Conservation (phyloP, 2,329 filamentous ascomycete genomes). For the Aspergillus alliaceus region DNA sequence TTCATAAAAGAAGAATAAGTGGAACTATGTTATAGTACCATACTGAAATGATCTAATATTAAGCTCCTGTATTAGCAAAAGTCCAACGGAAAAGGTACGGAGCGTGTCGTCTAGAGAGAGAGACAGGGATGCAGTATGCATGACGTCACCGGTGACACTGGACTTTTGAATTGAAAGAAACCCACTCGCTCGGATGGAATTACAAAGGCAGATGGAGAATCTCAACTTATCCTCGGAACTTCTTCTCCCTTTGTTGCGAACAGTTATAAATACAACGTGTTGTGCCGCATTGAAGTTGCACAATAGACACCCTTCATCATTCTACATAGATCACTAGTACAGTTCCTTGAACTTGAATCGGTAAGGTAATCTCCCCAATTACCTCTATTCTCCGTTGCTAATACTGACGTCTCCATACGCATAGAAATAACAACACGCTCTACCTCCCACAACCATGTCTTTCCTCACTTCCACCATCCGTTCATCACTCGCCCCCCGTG, state of each 20-base stretch:
- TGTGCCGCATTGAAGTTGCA: background rate
- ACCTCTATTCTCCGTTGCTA: background rate
- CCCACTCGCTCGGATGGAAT: background rate
- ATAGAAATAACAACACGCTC: background rate
- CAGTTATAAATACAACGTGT: background rate
- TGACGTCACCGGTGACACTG: conserved; percentile 13
- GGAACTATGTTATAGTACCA: background rate
- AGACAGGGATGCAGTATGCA: background rate
- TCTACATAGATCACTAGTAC: background rate
- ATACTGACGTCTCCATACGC: background rate
- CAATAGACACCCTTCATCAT: background rate
- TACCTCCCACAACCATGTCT: conserved; percentile 29
- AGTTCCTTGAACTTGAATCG: background rate
- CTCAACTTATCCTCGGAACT: background rate
- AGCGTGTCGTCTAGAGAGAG: background rate
- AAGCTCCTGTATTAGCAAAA: background rate
- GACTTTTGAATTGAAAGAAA: background rate
- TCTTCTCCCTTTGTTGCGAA: background rate
- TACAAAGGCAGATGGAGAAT: background rate
- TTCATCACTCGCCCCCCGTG: conserved; percentile 20
- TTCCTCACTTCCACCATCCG: conserved; percentile 31
- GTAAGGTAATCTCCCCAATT: no score
- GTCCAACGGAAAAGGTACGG: background rate
- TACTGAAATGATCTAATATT: background rate
- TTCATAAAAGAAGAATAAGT: background rate